Base-by-base conservation (phyloP, 805 yeast genomes). In the Debaryomyces castellii region DNA sequence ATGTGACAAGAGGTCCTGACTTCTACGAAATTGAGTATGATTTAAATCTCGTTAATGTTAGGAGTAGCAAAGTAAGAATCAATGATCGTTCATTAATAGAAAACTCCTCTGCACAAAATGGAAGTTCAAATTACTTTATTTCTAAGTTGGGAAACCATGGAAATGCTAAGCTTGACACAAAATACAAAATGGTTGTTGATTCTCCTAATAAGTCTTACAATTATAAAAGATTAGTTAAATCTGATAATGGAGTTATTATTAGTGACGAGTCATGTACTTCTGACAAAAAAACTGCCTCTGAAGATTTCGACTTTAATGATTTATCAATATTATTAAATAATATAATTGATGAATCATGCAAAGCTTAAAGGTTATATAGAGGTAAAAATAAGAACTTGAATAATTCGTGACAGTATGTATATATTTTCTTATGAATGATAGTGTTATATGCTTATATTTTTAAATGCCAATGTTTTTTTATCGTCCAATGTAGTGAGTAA, bases 141-240 rank as follows among this genome's bases (percentile, higher is more conserved):
- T 49, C 66, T 10, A 55, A 55, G 9, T 39, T 48, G 1, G 71
- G 71, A 4, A 65, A 67, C 44, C 53, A 61, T 45, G 74, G 73
- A 2, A 20, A 43, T 7, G 72, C 69, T 3, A 36, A 43, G 1
- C 52, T 64, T 57, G 63, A 53, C 54, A 73, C 66, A 43, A 62
- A 48, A 48, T 75, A 50, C 57, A 60, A 18, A 41, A 59, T 38
- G 43, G 49, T 12, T 51, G 58, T 46, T 23, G 57, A 57, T 17
- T 50, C 57, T 3, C 62, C 64, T 24, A 48, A 52, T 9, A 45
- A 40, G 14, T 36, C 25, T 1, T 16, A 30, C 12, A 34, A 33
- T 22, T 66, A 67, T 38, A 59, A 59, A 43, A 65, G 75, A 45
- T 44, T 41, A 8, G 77, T 71, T 12, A 58, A 57, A 28, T 67